Conservation (phyloP, 192 early-diverging fungal genomes). For the Coemansia sp. region DNA sequence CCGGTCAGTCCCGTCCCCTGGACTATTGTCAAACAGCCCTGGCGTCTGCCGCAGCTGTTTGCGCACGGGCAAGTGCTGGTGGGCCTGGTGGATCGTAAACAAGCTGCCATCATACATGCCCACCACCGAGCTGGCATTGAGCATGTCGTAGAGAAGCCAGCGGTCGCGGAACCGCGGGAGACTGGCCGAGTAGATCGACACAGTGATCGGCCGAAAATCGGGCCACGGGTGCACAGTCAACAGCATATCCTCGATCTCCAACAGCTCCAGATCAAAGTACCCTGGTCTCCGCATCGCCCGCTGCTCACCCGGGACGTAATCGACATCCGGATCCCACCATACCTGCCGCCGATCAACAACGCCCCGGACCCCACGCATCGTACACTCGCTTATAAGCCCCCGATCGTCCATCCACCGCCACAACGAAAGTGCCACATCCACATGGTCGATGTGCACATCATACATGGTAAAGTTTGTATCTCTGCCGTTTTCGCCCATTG, state of each 20-base stretch:
- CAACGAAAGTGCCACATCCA: conserved; percentile 79
- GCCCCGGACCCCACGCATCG: conserved; percentile 82
- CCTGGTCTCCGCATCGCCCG: conserved; percentile 61
- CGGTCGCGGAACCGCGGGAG: conserved; percentile 80
- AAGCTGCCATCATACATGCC: conserved; percentile 93
- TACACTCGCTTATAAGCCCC: conserved; percentile 73
- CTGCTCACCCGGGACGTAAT: conserved; percentile 55
- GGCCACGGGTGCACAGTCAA: conserved; percentile 72
- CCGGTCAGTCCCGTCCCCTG: neutral
- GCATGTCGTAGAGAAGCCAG: conserved; percentile 86
- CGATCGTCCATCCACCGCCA: conserved; percentile 88
- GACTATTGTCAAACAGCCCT: neutral
- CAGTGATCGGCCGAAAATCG: conserved; percentile 77
- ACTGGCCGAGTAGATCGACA: conserved; percentile 82
- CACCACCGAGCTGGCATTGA: conserved; percentile 81
- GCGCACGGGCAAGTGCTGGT: conserved; percentile 50
- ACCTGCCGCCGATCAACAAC: conserved; percentile 79
- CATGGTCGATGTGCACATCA: conserved; percentile 70
- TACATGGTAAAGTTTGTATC: conserved; percentile 86
- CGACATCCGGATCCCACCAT: conserved; percentile 60
- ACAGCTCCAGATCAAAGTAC: conserved; percentile 77
- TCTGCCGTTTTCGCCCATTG: conserved; percentile 12
- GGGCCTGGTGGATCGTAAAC: conserved; percentile 88
- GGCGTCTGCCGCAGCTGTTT: neutral
- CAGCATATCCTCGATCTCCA: conserved; percentile 82